These are phyloP conservation scores for Plasmodium coatneyi DNA, from an alignment of 169 alveolate genomes.

Conservation along the genomic window DNA sequence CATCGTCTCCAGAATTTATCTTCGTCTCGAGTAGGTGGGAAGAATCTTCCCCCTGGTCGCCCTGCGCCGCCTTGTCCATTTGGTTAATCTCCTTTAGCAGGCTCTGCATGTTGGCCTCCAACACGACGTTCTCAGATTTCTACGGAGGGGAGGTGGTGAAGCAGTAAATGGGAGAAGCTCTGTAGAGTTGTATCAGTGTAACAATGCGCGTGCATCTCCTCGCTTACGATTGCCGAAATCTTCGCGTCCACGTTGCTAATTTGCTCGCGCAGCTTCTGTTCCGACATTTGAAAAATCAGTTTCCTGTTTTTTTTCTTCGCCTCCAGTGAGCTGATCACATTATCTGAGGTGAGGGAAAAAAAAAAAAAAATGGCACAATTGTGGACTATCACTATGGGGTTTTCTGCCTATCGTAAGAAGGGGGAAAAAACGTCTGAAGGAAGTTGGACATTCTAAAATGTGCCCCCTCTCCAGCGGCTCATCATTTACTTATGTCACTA, in stretches of 20 bases:
- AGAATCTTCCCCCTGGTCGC: neutral
- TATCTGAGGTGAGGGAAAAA: constrained; percentile 5
- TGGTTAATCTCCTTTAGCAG: constrained; percentile 19
- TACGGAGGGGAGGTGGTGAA: neutral
- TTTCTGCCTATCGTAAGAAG: neutral
- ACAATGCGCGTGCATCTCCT: neutral
- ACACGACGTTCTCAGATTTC: constrained; percentile 53
- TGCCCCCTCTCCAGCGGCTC: neutral
- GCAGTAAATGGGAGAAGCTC: neutral
- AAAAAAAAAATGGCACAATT: neutral
- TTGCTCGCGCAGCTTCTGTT: constrained; percentile 35
- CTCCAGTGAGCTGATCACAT: constrained; percentile 57
- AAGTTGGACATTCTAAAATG: neutral
- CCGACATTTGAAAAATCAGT: constrained; percentile 15
- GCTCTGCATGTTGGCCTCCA: constrained; percentile 37
- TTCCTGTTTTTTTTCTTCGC: constrained; percentile 44
- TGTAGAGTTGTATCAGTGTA: neutral
- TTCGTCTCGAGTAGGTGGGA: neutral
- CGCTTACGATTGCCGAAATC: constrained; percentile 20
- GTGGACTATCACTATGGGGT: neutral
- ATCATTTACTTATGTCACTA: constrained; percentile 38
- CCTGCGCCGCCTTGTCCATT: neutral
- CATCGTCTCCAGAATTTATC: neutral
- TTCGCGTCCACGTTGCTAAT: constrained; percentile 26
- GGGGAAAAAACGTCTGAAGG: neutral